Base-by-base conservation (phyloP, 768 basidiomycete genomes). In the Lactarius psammicola region DNA sequence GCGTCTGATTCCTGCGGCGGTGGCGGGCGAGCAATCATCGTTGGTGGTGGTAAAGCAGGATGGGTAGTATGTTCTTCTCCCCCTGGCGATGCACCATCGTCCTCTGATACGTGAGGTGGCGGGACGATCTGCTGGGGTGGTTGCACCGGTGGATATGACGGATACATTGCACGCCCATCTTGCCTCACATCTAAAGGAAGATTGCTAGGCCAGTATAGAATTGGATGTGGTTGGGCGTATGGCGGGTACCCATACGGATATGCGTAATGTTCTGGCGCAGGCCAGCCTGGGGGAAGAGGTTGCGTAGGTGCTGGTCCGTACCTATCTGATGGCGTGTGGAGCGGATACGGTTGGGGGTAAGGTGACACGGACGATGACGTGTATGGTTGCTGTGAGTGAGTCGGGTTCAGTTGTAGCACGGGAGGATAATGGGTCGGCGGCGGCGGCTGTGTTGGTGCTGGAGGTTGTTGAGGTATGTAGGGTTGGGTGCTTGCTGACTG, bases 131-230 rank as follows among this genome's bases (percentile, higher is more conserved):
- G 61, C 34, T 63, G 61, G 7, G 53, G 56, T 38, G 62, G 51
- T 59, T 62, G 68, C 44, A 60, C 38, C 60, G 63, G 65, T 44
- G 68, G 63, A 61, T 69, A 66, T 18, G 63, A 42, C 11, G 59
- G 60, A 60, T 60, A 66, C 4, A 67, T 59, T 17, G 59, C 15
- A 23, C 56, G 53, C 20, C 55, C 59, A 7, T 68, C 62, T 51
- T 62, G 58, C 53, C 56, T 55, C 31, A 59, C 34, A 55, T 69
- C 59, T 56, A 60, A 57, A 60, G 38, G 67, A 40, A 42, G 49
- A 64, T 66, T 68, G 56, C 60, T 74, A 30, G 75, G 74, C 82
- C 81, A 82, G 63, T 76, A 77, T 59, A 76, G 68, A 36, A 80
- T 76, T 6, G 79, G 77, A 64, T 76, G 77, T 2, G 66, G 38